Evolutionary conservation across 208 protist species (phyloP).

Genomic region (Trypanosoma cruzi): DNA sequence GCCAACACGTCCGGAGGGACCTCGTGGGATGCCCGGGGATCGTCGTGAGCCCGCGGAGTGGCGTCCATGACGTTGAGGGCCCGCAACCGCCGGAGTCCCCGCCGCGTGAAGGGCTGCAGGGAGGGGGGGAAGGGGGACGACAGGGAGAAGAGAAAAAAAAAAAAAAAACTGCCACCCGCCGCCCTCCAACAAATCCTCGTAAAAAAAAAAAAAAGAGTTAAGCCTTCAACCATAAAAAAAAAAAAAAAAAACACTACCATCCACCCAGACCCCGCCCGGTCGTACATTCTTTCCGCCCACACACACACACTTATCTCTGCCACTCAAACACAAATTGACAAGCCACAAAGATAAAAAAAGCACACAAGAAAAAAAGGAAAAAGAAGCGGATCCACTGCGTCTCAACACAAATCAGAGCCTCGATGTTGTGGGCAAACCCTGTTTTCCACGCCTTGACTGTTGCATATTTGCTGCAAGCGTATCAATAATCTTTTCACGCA

Average conservation of each 20-base stretch:
- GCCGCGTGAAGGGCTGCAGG: too few relatives aligned
- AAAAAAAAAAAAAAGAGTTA: not conserved
- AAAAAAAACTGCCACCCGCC: not conserved
- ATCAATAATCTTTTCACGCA: constrained; percentile 11
- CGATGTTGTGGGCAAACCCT: not conserved
- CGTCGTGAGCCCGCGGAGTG: not conserved
- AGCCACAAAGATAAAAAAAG: not conserved
- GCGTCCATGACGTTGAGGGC: too few relatives aligned
- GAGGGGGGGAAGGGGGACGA: not conserved
- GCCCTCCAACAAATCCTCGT: too few relatives aligned
- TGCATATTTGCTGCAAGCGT: constrained; percentile 21
- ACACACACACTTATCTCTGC: too few relatives aligned
- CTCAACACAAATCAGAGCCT: not conserved
- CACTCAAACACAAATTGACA: too few relatives aligned
- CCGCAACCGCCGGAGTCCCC: too few relatives aligned
- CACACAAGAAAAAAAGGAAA: not conserved
- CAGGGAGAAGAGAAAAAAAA: not conserved
- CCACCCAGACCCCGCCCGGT: not conserved
- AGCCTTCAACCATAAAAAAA: too few relatives aligned
- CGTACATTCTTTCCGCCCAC: not conserved
- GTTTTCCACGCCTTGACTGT: constrained; percentile 3
- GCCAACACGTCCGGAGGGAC: not conserved
- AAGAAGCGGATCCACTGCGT: not conserved
- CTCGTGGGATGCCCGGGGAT: not conserved
- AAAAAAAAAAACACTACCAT: not conserved